Evolutionary conservation across 345 rosid genomes (phyloP).

Genomic region (Linum trigynum): DNA sequence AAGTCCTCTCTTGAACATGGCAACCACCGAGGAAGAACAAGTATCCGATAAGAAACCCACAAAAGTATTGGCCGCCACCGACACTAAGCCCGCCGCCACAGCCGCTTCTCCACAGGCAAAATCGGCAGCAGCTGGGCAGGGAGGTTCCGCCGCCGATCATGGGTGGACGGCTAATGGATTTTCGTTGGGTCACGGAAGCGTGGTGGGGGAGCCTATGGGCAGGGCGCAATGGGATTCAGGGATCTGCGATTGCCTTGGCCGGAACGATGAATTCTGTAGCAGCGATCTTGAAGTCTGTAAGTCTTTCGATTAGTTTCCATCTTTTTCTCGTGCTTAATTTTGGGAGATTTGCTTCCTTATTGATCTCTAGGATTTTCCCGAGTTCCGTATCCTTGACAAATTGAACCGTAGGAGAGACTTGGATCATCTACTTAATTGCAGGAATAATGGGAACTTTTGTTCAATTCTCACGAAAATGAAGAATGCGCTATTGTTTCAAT

Average conservation of each 20-base stretch:
- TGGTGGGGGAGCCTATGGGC: slow-evolving; percentile 78
- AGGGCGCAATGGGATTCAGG: slow-evolving; percentile 70
- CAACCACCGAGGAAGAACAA: slow-evolving; percentile 13
- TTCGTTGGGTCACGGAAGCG: slow-evolving; percentile 64
- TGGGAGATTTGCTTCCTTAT: not conserved
- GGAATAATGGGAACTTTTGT: too few species aligned
- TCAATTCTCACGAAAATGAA: too few species aligned
- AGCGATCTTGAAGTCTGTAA: slow-evolving; percentile 99
- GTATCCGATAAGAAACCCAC: slow-evolving; percentile 23
- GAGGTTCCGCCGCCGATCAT: slow-evolving; percentile 16
- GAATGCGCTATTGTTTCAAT: too few species aligned
- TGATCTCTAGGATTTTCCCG: not conserved
- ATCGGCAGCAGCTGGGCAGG: slow-evolving; percentile 12
- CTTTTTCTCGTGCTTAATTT: not conserved
- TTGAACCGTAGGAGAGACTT: too few species aligned
- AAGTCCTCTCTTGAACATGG: slow-evolving; percentile 57
- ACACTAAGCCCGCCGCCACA: slow-evolving; percentile 9
- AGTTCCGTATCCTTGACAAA: too few species aligned
- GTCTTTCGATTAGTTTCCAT: slow-evolving; percentile 17
- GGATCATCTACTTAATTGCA: too few species aligned
- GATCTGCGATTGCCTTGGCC: slow-evolving; percentile 68
- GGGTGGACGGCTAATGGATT: slow-evolving; percentile 82
- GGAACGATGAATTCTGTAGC: slow-evolving; percentile 88
- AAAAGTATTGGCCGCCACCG: slow-evolving; percentile 4
- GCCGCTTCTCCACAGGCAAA: slow-evolving; percentile 11